Evolutionary conservation across 331 rosid genomes (phyloP), one percentile per base, ranked within the genome.

Genomic region (Saraca asoca): DNA sequence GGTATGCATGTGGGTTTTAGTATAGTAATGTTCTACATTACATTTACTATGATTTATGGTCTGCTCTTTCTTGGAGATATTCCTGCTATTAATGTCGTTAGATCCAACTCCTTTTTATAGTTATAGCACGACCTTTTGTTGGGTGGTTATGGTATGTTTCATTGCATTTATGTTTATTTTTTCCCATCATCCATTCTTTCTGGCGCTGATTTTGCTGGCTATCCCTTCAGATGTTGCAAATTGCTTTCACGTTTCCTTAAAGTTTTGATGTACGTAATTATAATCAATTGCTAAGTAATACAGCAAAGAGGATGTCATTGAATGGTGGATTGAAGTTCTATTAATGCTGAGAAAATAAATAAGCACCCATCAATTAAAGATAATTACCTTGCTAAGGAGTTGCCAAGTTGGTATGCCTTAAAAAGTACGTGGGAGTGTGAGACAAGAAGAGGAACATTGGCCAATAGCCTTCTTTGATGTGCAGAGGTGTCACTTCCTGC

Each of bases 1-100:
- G 99, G 99, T 95, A 79, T 71, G 61, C 49, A 37, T 70, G 12
- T 69, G 15, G 70, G 41, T 73, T 41, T 29, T 50, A 7, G 41
- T 13, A 15, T 51, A 33, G 18, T 9, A 19, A 31, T 48, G 14
- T 11, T 59, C 5, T 14, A n/a, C 39, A 48, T 41, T 34, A 7
- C 10, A 11, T 19, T 62, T 34, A 10, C 12, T 39, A 20, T 67
- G 48, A 54, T 52, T 29, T 34, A 4, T 17, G 35, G 6, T 57
- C 15, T 7, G 14, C 24, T 63, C 42, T 58, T 44, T 38, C 18
- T 11, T 5, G 35, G 20, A 16, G 3, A 9, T 55, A 12, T 3
- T 64, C 44, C 7, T 16, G 52, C 46, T 8, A 7, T 29, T 35
- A 37, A 12, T n/a, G 64, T 9, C 12, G n/a, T 58, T 66, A 8